These are phyloP conservation scores for Brasilioporus rufonigricans DNA, from an alignment of 768 basidiomycete genomes.

Conservation along the genomic window DNA sequence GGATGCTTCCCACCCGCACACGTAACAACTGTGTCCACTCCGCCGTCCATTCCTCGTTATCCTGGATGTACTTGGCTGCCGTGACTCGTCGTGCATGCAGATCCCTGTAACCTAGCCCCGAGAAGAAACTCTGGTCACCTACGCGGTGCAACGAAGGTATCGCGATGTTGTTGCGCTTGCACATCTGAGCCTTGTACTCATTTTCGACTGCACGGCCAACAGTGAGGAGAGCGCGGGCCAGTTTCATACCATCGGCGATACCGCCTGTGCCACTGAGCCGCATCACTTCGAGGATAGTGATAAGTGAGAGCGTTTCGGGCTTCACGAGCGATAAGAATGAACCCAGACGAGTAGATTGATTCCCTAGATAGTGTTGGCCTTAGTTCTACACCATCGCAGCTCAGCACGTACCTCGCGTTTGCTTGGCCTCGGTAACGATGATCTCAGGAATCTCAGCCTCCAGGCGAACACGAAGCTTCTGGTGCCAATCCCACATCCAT, in stretches of 20 bases:
- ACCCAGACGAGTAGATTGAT: constrained; percentile 37
- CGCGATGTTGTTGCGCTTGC: constrained; percentile 59
- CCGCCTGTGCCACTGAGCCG: constrained; percentile 74
- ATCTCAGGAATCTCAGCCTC: constrained; percentile 51
- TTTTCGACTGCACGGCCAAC: constrained; percentile 85
- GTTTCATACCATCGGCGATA: constrained; percentile 85
- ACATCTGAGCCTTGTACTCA: constrained; percentile 86
- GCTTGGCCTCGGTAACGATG: constrained; percentile 33
- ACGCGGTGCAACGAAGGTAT: constrained; percentile 36
- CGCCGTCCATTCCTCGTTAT: constrained; percentile 71
- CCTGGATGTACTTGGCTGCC: constrained; percentile 61
- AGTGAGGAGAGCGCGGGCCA: constrained; percentile 72
- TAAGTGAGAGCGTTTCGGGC: constrained; percentile 76
- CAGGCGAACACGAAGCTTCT: constrained; percentile 50
- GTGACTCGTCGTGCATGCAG: constrained; percentile 64
- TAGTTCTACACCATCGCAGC: not conserved
- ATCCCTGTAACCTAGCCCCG: constrained; percentile 55
- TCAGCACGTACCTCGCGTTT: constrained; percentile 18
- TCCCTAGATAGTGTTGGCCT: constrained; percentile 3
- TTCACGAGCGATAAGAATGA: constrained; percentile 78
- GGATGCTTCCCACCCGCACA: constrained; percentile 75
- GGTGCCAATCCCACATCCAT: constrained; percentile 91
- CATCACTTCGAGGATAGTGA: constrained; percentile 90
- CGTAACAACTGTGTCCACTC: constrained; percentile 80
- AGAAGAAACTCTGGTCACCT: constrained; percentile 47